phyloP scores from a whole-genome alignment of 257 asterid genomes.

The Penstemon newberryi region DNA sequence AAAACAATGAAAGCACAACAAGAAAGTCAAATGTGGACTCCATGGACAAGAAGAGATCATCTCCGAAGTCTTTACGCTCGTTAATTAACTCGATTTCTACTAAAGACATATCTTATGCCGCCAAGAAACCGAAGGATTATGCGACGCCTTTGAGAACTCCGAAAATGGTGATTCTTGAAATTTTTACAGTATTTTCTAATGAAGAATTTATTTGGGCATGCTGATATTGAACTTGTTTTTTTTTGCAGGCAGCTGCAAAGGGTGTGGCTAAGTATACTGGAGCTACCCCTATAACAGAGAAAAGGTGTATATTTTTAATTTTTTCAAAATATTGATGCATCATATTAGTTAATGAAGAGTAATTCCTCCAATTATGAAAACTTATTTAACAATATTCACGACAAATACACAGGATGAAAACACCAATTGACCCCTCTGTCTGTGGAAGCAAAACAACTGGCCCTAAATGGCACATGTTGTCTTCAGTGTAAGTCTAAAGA shows the following conservation, averaged over 20 bases:
- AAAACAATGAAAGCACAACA: constrained; percentile 31
- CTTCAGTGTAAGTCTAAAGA: constrained; percentile 66
- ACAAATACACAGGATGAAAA: constrained; percentile 47
- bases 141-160: constrained; percentile 67
- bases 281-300: constrained; percentile 53
- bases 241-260: constrained; percentile 47
- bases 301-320: constrained; percentile 43
- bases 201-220: background rate
- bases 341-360: background rate
- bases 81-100: constrained; percentile 46
- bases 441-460: constrained; percentile 65
- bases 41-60: constrained; percentile 38
- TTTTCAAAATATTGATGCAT: constrained; percentile 8
- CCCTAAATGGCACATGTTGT: constrained; percentile 68
- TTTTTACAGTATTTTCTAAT: no score
- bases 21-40: constrained; percentile 36
- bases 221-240: constrained; percentile 2
- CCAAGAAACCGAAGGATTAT: constrained; percentile 44
- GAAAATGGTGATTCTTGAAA: constrained; percentile 32
- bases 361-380: background rate
- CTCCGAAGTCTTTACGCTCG: constrained; percentile 53
- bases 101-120: constrained; percentile 34
- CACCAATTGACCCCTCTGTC: constrained; percentile 48
- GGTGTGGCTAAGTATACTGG: constrained; percentile 39
- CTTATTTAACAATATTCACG: background rate